Evolutionary conservation across 345 rosid genomes (phyloP), one percentile per base, ranked within the genome.

Genomic region (Alliaria petiolata): DNA sequence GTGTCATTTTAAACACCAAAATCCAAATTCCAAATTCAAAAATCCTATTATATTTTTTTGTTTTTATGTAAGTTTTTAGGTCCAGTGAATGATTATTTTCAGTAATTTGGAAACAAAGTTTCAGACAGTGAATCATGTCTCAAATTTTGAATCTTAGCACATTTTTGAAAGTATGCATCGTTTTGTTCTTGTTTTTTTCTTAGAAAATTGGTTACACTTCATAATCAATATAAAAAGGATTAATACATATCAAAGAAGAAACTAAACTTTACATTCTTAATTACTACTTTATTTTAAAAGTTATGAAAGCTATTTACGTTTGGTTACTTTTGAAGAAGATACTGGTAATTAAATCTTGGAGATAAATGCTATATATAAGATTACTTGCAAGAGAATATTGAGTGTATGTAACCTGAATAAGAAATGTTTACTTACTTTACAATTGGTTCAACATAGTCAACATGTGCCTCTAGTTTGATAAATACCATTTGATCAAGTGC

Each of bases 71-170:
- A 10, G 5, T 33, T 65, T 40, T 34, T 43, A 22, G 43, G 39
- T 44, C 49, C 22, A 26, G 30, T 34, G 55, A 54, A 63, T 72
- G 47, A 72, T 33, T 57, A 45, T 73, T 57, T 40, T 47, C 66
- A 47, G 66, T 47, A 65, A 49, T 66, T 49, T 65, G 35, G 45
- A 30, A 20, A 57, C n/a, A 49, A 39, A 57, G 7, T 49, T 38
- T 57, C 67, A 65, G 66, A 49, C 58, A 57, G 56, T 57, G 44
- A 65, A 74, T 57, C 45, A 65, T 65, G 52, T 58, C 16, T 57
- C 25, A 65, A n/a, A 28, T 65, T 65, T 50, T 65, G 42, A 42
- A 16, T 43, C 40, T 36, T 43, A 45, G 49, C 38, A 54, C 56
- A 54, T 35, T 35, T 51, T 72, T 25, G 33, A 74, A 67, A 55